These are phyloP conservation scores for Salvia miltiorrhiza DNA, from an alignment of 257 asterid genomes.

Conservation along the genomic window DNA sequence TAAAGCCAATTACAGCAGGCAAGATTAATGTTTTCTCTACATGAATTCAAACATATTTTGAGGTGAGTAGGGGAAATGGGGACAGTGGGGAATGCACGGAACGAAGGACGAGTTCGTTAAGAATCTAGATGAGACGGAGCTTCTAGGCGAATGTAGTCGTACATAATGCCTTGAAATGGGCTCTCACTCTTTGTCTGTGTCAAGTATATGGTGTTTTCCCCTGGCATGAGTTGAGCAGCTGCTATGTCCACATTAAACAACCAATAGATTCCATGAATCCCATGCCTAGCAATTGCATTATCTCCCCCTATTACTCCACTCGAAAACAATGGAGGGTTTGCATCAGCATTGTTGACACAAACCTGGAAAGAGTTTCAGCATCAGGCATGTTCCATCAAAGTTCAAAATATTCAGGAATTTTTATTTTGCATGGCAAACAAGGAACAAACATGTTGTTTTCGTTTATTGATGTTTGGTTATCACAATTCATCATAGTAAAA, in stretches of 20 bases:
- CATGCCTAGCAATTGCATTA: constrained; percentile 77
- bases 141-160: constrained; percentile 64
- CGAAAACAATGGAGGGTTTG: constrained; percentile 52
- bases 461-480: not conserved
- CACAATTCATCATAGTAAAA: too few relatives aligned
- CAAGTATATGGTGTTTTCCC: constrained; percentile 45
- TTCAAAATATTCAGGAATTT: not conserved
- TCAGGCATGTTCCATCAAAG: not conserved
- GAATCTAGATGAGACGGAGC: constrained; percentile 25
- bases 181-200: constrained; percentile 52
- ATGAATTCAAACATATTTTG: not conserved
- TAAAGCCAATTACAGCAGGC: too few relatives aligned
- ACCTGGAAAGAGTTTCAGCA: constrained; percentile 31
- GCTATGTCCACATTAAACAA: constrained; percentile 40
- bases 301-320: constrained; percentile 56
- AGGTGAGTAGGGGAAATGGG: not conserved
- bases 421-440: not conserved
- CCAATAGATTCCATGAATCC: constrained; percentile 76
- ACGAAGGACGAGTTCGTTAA: not conserved
- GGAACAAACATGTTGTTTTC: not conserved
- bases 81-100: not conserved
- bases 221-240: constrained; percentile 28
- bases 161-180: constrained; percentile 70
- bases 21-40: not conserved
- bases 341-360: constrained; percentile 43